Evolutionary conservation across 768 basidiomycete genomes (phyloP).

Genomic region (Phlebiopsis flavidoalba): DNA sequence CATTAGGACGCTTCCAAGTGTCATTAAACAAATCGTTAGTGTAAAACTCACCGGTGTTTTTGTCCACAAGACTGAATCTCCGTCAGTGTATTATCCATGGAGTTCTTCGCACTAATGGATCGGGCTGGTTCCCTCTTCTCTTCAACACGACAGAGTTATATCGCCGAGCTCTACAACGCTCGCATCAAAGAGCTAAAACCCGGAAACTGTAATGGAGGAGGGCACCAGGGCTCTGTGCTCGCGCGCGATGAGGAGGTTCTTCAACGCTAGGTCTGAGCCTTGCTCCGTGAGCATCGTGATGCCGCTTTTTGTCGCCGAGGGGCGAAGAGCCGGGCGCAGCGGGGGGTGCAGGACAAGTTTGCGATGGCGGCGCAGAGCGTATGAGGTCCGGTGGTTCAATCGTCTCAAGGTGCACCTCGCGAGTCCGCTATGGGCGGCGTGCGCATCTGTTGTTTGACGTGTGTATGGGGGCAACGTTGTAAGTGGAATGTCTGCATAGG

Average conservation of each 20-base stretch:
- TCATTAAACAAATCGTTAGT: conserved; percentile 79
- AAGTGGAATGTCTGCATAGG: conserved; percentile 28
- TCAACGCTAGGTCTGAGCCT: conserved; percentile 69
- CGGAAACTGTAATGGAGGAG: conserved; percentile 38
- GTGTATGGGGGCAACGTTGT: conserved; percentile 86
- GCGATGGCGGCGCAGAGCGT: conserved; percentile 5
- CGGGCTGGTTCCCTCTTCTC: conserved; percentile 88
- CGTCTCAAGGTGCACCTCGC: conserved; percentile 55
- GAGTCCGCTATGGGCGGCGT: conserved; percentile 73
- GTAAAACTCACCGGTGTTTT: not conserved
- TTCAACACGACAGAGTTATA: conserved; percentile 86
- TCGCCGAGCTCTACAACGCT: conserved; percentile 77
- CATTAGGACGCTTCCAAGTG: conserved; percentile 59
- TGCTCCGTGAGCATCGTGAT: conserved; percentile 58
- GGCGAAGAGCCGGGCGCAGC: conserved; percentile 16
- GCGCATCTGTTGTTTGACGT: conserved; percentile 67
- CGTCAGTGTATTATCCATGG: conserved; percentile 69
- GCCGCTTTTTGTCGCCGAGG: conserved; percentile 53
- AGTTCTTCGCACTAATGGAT: conserved; percentile 83
- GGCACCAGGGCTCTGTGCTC: conserved; percentile 73
- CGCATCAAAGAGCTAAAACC: conserved; percentile 40
- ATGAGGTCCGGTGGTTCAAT: conserved; percentile 25
- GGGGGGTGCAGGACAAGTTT: conserved; percentile 16
- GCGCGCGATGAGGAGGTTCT: conserved; percentile 73
- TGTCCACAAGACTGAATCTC: not conserved